Percentiles rank a stretch among this genome's conserved stretches.
Evolutionary conservation across 257 asterid species (phyloP).

Genomic region (Handroanthus guayacan): DNA sequence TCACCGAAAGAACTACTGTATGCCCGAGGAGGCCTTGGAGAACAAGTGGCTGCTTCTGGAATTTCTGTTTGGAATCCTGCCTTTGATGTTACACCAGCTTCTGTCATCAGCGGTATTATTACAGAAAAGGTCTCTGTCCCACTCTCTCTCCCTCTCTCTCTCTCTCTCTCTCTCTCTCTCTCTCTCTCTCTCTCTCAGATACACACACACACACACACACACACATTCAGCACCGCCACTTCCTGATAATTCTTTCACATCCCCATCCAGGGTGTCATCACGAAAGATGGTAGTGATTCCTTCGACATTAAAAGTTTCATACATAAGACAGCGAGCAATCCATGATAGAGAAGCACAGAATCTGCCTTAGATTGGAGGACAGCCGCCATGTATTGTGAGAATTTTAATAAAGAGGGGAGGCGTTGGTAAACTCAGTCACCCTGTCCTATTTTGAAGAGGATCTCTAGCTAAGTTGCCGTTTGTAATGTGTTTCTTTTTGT

Average conservation of each 20-base stretch:
- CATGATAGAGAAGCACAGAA: constrained; percentile 17
- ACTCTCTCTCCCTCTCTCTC: constrained; percentile 32
- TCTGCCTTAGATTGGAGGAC: neutral
- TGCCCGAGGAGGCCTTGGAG: constrained; percentile 90
- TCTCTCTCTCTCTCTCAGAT: neutral
- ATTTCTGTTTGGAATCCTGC: constrained; percentile 98
- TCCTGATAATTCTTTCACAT: constrained; percentile 26
- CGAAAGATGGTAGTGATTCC: constrained; percentile 60
- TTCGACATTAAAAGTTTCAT: constrained; percentile 69
- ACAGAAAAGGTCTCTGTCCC: constrained; percentile 79
- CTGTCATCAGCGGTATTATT: constrained; percentile 70
- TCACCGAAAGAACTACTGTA: constrained; percentile 78
- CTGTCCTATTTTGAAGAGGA: neutral
- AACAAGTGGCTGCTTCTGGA: constrained; percentile 95
- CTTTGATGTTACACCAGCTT: constrained; percentile 93
- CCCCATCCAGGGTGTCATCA: constrained; percentile 70
- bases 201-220: neutral
- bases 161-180: neutral
- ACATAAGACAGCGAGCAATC: constrained; percentile 31
- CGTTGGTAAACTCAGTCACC: constrained; percentile 14
- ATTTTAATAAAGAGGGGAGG: constrained; percentile 17
- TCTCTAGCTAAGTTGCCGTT: neutral
- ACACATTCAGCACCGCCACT: no score
- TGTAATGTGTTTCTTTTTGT: neutral
- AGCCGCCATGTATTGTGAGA: neutral